A percentile compares a stretch with the other conserved stretches of the same genome.
phyloP scores from a whole-genome alignment of 2,329 filamentous ascomycete species.

The Cercospora citrullina region DNA sequence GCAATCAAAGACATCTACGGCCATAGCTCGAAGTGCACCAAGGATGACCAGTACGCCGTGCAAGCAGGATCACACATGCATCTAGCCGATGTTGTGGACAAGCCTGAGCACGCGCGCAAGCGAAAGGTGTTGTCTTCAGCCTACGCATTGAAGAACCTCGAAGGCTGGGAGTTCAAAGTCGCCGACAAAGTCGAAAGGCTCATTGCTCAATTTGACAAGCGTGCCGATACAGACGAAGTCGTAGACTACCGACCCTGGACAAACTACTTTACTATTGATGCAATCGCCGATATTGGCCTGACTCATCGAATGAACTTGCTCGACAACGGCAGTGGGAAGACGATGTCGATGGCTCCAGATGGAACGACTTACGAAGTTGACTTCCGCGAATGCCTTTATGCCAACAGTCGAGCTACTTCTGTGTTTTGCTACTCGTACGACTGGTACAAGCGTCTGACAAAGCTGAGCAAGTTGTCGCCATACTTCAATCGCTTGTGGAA shows the following conservation, averaged over 20 bases:
- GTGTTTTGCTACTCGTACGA: constrained; percentile 53
- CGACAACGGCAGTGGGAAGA: constrained; percentile 36
- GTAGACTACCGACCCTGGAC: constrained; percentile 43
- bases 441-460: constrained; percentile 53
- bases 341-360: constrained; percentile 32
- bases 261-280: constrained; percentile 42
- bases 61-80: constrained; percentile 39
- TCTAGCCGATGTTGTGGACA: constrained; percentile 44
- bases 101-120: constrained; percentile 43
- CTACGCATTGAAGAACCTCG: constrained; percentile 45
- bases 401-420: constrained; percentile 53
- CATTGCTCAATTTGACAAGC: constrained; percentile 40
- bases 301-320: constrained; percentile 38
- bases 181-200: constrained; percentile 40
- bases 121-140: constrained; percentile 43
- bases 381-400: constrained; percentile 55
- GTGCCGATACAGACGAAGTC: constrained; percentile 32
- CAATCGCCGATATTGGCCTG: constrained; percentile 45
- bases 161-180: constrained; percentile 46
- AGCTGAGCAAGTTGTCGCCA: constrained; percentile 49
- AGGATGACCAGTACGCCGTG: constrained; percentile 40
- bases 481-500: constrained; percentile 46
- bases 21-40: constrained; percentile 40
- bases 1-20: constrained; percentile 47
- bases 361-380: constrained; percentile 50